These are phyloP conservation scores for Sclerotinia minor DNA, from an alignment of 2,329 filamentous ascomycete genomes.

Conservation along the genomic window DNA sequence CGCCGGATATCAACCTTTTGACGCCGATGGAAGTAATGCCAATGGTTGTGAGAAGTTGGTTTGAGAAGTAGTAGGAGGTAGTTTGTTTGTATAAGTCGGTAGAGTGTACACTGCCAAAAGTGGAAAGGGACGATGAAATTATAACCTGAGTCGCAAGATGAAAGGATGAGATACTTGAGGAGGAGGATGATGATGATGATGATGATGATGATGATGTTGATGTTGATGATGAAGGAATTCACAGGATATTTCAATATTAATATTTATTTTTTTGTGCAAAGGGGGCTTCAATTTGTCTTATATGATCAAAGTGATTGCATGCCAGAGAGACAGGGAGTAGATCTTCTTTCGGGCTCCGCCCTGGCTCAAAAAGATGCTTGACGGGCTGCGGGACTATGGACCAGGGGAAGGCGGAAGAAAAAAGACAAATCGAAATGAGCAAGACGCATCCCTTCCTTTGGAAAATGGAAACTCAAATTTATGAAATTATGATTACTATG, in stretches of 20 bases:
- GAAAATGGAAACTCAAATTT: slow-evolving; percentile 21
- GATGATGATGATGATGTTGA: slow-evolving; percentile 3
- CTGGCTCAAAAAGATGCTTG: slow-evolving; percentile 29
- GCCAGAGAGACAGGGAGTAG: slow-evolving; percentile 35
- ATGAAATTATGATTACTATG: slow-evolving; percentile 24
- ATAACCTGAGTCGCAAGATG: slow-evolving; percentile 8
- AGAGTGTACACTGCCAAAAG: slow-evolving; percentile 6
- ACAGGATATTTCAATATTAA: slow-evolving; percentile 28
- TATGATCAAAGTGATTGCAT: slow-evolving; percentile 37
- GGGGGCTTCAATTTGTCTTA: slow-evolving; percentile 38
- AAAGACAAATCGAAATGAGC: slow-evolving; percentile 39
- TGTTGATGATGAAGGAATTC: slow-evolving; percentile 21
- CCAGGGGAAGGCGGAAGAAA: slow-evolving; percentile 38
- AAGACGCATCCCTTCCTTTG: slow-evolving; percentile 20
- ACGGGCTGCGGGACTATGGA: slow-evolving; percentile 34
- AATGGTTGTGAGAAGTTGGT: slow-evolving; percentile 10
- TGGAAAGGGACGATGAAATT: slow-evolving; percentile 3
- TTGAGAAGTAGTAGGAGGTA: slow-evolving; percentile 10
- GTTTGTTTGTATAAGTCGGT: slow-evolving; percentile 14
- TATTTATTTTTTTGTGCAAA: slow-evolving; percentile 31
- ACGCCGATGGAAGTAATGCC: slow-evolving; percentile 15
- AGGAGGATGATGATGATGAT: neutral
- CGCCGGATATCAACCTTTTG: slow-evolving; percentile 28
- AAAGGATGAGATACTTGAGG: slow-evolving; percentile 20
- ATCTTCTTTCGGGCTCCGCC: slow-evolving; percentile 29